phyloP scores from a whole-genome alignment of 345 rosid genomes.

The Clarkia xantiana region DNA sequence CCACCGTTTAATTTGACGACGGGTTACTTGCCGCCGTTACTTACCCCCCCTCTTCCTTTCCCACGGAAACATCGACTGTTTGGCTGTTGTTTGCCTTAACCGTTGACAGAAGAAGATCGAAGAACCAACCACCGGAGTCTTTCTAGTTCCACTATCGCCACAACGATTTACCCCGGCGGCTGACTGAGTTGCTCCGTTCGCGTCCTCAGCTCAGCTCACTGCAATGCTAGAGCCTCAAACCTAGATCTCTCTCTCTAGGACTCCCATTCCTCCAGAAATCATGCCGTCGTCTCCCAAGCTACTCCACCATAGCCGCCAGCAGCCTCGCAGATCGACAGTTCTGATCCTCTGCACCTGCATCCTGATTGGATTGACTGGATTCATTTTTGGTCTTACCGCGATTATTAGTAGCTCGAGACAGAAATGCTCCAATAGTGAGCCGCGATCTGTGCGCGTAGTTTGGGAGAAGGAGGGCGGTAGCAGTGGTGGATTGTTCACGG shows the following conservation, averaged over 20 bases:
- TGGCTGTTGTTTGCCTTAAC: too few species aligned
- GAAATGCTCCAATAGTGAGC: conserved; percentile 17
- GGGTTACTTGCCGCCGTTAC: too few species aligned
- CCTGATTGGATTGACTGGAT: conserved; percentile 51
- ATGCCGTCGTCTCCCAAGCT: conserved; percentile 74
- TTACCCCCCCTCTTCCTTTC: too few species aligned
- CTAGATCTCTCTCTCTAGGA: neutral
- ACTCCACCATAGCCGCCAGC: conserved; percentile 18
- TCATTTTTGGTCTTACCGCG: conserved; percentile 43
- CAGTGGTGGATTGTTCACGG: conserved; percentile 1
- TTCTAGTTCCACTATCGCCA: too few species aligned
- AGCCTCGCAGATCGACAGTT: conserved; percentile 35
- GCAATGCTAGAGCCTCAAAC: too few species aligned
- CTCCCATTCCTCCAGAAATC: neutral
- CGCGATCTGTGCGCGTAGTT: conserved; percentile 50
- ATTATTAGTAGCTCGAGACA: conserved; percentile 17
- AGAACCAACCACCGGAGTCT: too few species aligned
- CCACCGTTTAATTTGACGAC: too few species aligned
- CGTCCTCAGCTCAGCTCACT: too few species aligned
- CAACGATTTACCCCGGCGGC: too few species aligned
- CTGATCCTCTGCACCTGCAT: conserved; percentile 28
- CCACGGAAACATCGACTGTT: too few species aligned
- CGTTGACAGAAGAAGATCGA: too few species aligned
- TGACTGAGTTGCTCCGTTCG: too few species aligned
- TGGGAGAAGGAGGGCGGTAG: conserved; percentile 37